These are phyloP conservation scores for Zasmidium angulare DNA, from an alignment of 2,329 filamentous ascomycete species.

Conservation along the genomic window DNA sequence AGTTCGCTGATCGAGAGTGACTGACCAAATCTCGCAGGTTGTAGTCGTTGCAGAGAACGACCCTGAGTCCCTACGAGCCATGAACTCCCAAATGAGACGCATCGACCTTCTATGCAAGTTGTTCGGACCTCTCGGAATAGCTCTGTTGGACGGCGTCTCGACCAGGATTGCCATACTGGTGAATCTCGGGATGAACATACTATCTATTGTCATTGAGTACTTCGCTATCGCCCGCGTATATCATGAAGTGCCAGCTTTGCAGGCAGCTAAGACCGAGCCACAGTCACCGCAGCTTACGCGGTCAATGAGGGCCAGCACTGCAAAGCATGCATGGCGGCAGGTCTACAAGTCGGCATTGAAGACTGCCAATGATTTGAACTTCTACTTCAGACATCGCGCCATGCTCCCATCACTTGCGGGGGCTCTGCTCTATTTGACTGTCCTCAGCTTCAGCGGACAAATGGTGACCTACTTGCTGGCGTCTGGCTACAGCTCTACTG, in stretches of 20 bases:
- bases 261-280: constrained; percentile 5
- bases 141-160: constrained; percentile 51
- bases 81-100: constrained; percentile 61
- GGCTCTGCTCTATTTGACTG: constrained; percentile 62
- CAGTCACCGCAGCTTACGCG: no score
- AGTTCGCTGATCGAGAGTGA: no score
- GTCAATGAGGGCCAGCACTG: neutral
- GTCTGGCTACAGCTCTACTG: constrained; percentile 51
- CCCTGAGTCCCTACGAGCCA: constrained; percentile 38
- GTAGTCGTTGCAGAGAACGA: constrained; percentile 48
- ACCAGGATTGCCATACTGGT: constrained; percentile 50
- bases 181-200: constrained; percentile 51
- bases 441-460: constrained; percentile 59
- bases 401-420: constrained; percentile 62
- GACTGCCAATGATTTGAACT: neutral
- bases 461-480: constrained; percentile 65
- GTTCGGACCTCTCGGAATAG: constrained; percentile 53
- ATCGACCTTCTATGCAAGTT: constrained; percentile 62
- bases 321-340: neutral
- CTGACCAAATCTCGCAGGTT: constrained; percentile 27
- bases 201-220: constrained; percentile 53
- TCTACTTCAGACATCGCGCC: constrained; percentile 55
- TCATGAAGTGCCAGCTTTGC: constrained; percentile 33
- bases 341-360: neutral
- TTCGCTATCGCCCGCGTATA: constrained; percentile 50